Evolutionary conservation across 169 alveolate genomes (phyloP).

Genomic region (Blepharisma undulans): DNA sequence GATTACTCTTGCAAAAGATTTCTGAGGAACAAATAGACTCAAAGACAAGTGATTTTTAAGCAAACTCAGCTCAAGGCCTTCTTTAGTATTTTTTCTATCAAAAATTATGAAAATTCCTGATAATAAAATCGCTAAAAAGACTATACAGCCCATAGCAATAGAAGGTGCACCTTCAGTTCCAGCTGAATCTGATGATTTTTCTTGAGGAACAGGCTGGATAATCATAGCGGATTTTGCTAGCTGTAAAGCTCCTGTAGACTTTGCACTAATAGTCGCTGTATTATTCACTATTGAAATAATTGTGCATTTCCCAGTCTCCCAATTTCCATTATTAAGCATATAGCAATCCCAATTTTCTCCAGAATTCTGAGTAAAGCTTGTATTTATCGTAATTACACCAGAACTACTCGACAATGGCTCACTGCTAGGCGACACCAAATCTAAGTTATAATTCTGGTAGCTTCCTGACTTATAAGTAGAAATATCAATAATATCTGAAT

Average conservation of each 20-base stretch:
- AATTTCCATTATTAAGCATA: background rate
- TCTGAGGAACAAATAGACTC: background rate
- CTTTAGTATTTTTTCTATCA: background rate
- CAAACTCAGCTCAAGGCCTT: background rate
- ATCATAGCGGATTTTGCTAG: background rate
- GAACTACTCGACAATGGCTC: background rate
- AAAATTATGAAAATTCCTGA: background rate
- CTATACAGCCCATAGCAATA: background rate
- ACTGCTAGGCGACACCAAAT: background rate
- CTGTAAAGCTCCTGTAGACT: background rate
- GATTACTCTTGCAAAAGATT: background rate
- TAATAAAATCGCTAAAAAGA: background rate
- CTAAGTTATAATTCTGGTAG: background rate
- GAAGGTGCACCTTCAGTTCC: background rate
- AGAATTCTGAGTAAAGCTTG: background rate
- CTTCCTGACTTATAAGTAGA: background rate
- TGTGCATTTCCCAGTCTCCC: background rate
- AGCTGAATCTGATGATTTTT: background rate
- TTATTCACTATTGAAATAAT: background rate
- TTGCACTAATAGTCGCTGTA: background rate
- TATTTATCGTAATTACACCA: background rate
- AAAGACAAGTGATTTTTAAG: background rate
- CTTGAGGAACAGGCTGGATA: background rate
- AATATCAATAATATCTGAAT: slow-evolving; percentile 5
- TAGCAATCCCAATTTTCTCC: background rate